Base-by-base conservation (phyloP, 371 early-diverging fungal species). In the Parasitella parasitica region DNA sequence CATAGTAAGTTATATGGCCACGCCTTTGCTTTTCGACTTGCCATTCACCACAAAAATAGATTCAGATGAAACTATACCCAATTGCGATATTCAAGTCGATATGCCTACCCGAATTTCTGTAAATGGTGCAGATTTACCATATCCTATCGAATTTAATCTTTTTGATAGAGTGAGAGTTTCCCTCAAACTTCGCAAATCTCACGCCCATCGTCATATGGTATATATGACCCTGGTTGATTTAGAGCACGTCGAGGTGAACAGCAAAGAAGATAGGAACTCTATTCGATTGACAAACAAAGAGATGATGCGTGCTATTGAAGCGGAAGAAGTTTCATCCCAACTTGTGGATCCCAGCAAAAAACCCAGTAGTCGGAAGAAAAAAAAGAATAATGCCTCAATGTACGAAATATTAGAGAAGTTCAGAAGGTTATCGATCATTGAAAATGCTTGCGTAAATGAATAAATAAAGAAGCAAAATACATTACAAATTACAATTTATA, bases 151-250 rank as follows among this genome's bases (percentile, higher is more conserved):
- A 24, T 83, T 86, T 59, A 70, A 69, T 13, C 53, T 86, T 15
- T 88, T 88, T 64, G 86, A 88, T 70, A 80, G 77, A 50, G 84
- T 88, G 20, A 72, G 75, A 37, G 86, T 88, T 0, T 80, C 84
- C 0, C 67, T 88, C 8, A 78, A 82, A 46, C 67, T 86, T 30
- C 81, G 83, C 8, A 78, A 76, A 49, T 86, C 86, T 9, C 82
- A 82, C 55, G 85, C 83, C 8, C 88, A 86, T 59, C 83, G 86
- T 9, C 83, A 86, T 38, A 76, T 78, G 57, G 83, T 85, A 13
- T 83, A 85, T 35, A 83, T 88, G 86, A 75, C 80, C 2, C 56
- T 86, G 57, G 72, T 85, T 11, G 84, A 82, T 52, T 70, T 81
- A 9, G 73, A 81, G 9, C 70, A 71, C 9, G 61, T 68, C 22